These are phyloP conservation scores for Thielaviopsis punctulata DNA, from an alignment of 2,329 filamentous ascomycete species.

Conservation along the genomic window DNA sequence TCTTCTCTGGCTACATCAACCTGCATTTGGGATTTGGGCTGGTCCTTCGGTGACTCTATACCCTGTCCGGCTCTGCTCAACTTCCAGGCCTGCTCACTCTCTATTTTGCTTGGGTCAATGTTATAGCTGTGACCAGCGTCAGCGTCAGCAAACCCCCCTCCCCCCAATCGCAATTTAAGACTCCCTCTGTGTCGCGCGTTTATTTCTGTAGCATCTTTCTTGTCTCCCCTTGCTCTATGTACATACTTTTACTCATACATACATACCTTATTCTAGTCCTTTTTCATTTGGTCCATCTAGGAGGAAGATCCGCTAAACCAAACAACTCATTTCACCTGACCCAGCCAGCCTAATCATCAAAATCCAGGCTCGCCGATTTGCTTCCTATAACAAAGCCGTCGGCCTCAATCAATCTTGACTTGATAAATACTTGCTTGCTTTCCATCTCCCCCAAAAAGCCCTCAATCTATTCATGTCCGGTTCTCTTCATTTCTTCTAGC, in stretches of 20 bases:
- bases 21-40: neutral
- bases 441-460: neutral
- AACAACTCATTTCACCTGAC: neutral
- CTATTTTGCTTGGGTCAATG: neutral
- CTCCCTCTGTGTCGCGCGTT: neutral
- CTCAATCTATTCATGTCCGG: too few species aligned
- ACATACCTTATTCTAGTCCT: neutral
- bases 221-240: neutral
- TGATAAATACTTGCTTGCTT: neutral
- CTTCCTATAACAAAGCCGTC: neutral
- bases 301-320: neutral
- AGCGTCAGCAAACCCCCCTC: neutral
- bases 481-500: too few species aligned
- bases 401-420: neutral
- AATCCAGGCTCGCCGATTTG: neutral
- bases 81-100: neutral
- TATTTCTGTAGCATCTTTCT: neutral
- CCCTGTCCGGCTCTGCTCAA: neutral
- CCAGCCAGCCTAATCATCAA: neutral
- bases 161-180: neutral
- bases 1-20: neutral
- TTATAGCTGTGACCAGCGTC: neutral
- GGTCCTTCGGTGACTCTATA: neutral
- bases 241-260: neutral
- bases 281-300: neutral